A percentile compares a stretch with the other conserved stretches of the same genome.
These are phyloP conservation scores for Coemansia sp. DNA, from an alignment of 192 early-diverging fungal species.

Conservation along the genomic window DNA sequence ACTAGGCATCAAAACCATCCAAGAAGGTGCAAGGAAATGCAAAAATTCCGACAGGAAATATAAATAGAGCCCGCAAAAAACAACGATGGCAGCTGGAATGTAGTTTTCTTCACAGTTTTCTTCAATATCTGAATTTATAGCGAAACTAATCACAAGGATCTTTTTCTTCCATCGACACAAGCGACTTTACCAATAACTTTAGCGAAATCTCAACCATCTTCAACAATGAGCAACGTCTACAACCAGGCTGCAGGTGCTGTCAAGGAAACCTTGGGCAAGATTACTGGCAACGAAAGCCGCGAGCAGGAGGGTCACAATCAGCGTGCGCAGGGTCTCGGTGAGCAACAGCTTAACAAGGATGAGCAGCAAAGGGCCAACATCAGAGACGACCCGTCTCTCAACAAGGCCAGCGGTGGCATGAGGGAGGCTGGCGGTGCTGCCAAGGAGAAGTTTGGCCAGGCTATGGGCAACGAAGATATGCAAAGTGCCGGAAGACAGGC, in stretches of 20 bases:
- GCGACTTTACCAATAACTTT: neutral
- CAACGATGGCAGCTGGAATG: no score
- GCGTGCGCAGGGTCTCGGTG: conserved; percentile 16
- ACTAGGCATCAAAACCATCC: neutral
- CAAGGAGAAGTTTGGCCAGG: conserved; percentile 8
- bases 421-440: neutral
- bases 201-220: neutral
- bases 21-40: no score
- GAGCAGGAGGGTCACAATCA: conserved; percentile 8
- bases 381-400: neutral
- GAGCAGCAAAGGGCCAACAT: neutral
- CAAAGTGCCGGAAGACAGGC: neutral
- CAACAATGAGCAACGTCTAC: neutral
- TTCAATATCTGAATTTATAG: no score
- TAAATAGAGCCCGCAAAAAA: no score
- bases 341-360: neutral
- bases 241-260: conserved; percentile 9
- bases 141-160: neutral
- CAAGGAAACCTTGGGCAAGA: conserved; percentile 25
- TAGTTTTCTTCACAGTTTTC: no score
- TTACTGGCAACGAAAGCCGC: conserved; percentile 17
- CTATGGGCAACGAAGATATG: conserved; percentile 4
- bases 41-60: no score
- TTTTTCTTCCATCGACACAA: neutral
- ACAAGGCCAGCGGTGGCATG: neutral